Conservation (phyloP, 2,329 filamentous ascomycete genomes). For the Aspergillus sp. region DNA sequence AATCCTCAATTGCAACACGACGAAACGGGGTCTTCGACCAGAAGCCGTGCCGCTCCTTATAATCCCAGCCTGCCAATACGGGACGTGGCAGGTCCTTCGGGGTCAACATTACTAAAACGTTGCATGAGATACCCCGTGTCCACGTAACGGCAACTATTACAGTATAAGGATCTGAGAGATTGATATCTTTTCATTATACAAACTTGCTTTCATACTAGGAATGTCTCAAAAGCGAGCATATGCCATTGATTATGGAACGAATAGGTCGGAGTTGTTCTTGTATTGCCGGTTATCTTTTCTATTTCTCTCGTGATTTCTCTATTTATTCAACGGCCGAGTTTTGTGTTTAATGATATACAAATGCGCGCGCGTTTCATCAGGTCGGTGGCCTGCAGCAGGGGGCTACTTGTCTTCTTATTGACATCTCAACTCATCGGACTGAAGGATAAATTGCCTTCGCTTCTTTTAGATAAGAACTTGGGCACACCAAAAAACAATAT, state of each 20-base stretch:
- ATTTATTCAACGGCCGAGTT: conserved; percentile 3
- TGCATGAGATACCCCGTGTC: conserved; percentile 9
- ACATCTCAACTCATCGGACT: conserved; percentile 11
- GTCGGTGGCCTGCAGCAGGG: background rate
- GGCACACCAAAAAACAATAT: conserved; percentile 3
- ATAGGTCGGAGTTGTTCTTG: conserved; percentile 1
- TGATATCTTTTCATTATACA: background rate
- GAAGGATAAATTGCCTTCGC: conserved; percentile 9
- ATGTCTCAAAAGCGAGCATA: conserved; percentile 6
- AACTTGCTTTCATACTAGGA: background rate
- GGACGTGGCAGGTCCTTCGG: conserved; percentile 12
- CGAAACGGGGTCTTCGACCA: conserved; percentile 8
- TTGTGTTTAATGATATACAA: conserved; percentile 19
- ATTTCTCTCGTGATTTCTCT: conserved; percentile 2
- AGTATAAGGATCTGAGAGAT: conserved; percentile 1
- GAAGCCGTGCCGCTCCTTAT: conserved; percentile 10
- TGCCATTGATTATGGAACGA: conserved; percentile 1
- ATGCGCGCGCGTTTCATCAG: background rate
- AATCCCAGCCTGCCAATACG: conserved; percentile 4
- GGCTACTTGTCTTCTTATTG: background rate
- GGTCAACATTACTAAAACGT: background rate
- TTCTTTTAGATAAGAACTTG: conserved; percentile 9
- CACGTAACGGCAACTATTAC: conserved; percentile 1
- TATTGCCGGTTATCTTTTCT: background rate
- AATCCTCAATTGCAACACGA: conserved; percentile 11